Conservation (phyloP, 345 rosid species). For the Pelargonium nanum region DNA sequence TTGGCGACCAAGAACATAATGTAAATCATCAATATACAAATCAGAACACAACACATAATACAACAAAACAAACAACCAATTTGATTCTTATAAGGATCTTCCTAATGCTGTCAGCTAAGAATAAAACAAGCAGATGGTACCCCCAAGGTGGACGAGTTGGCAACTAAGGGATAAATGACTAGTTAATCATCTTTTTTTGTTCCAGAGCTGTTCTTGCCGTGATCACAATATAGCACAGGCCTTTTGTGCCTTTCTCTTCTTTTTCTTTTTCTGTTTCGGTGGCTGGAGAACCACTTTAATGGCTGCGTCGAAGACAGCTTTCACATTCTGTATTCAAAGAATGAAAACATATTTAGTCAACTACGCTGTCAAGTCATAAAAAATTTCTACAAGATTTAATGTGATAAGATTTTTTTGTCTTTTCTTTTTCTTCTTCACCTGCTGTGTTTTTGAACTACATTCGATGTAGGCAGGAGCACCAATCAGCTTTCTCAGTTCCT, state of each 20-base stretch:
- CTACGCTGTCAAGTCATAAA: not conserved
- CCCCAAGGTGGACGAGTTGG: no score
- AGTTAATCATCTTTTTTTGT: slow-evolving; percentile 13
- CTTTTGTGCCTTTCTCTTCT: slow-evolving; percentile 59
- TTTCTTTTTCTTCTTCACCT: slow-evolving; percentile 27
- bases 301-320: slow-evolving; percentile 80
- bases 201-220: not conserved
- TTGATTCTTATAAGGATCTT: slow-evolving; percentile 6
- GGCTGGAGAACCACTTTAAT: slow-evolving; percentile 88
- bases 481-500: slow-evolving; percentile 61
- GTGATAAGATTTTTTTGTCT: not conserved
- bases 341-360: slow-evolving; percentile 4
- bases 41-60: not conserved
- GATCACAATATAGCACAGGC: slow-evolving; percentile 58
- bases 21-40: not conserved
- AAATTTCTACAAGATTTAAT: not conserved
- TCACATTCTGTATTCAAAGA: slow-evolving; percentile 52
- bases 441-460: slow-evolving; percentile 85
- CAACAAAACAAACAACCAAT: not conserved
- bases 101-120: slow-evolving; percentile 18
- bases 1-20: not conserved
- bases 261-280: slow-evolving; percentile 65
- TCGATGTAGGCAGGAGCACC: slow-evolving; percentile 74
- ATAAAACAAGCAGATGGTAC: not conserved
- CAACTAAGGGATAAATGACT: slow-evolving; percentile 16